Percentiles rank a stretch among this genome's conserved stretches.
Conservation (phyloP, 371 early-diverging fungal species). For the Mortierella sp. region DNA sequence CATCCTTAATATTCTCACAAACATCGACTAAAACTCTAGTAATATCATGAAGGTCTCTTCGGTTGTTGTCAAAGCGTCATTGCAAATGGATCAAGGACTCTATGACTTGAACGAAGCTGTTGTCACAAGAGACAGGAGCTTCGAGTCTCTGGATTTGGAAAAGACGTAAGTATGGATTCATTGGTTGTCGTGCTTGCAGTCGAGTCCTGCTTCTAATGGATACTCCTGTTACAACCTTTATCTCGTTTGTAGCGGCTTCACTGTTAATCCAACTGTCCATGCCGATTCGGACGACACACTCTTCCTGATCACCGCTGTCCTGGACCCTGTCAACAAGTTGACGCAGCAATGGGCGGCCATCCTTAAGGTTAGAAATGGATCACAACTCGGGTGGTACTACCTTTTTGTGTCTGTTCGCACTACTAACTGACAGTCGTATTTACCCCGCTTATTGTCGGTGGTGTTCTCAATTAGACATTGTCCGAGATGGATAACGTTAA, state of each 20-base stretch:
- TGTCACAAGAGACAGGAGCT: constrained; percentile 29
- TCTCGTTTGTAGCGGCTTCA: constrained; percentile 14
- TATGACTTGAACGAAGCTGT: constrained; percentile 43
- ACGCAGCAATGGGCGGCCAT: constrained; percentile 84
- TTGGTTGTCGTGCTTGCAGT: constrained; percentile 13
- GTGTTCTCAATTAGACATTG: constrained; percentile 48
- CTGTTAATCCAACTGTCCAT: constrained; percentile 29
- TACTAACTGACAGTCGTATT: too few relatives aligned
- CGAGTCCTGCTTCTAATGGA: neutral
- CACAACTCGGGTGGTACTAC: too few relatives aligned
- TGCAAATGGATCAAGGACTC: constrained; percentile 35
- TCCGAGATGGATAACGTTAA: constrained; percentile 67
- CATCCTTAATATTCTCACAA: too few relatives aligned
- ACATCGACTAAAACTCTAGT: constrained; percentile 4
- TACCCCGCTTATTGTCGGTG: neutral
- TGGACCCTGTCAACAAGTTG: constrained; percentile 80
- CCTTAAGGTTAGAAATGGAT: constrained; percentile 54
- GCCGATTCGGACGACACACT: constrained; percentile 48
- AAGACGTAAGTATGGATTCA: constrained; percentile 27
- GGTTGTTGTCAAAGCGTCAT: constrained; percentile 13
- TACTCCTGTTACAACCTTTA: neutral
- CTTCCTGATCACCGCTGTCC: constrained; percentile 69
- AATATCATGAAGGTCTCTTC: constrained; percentile 39
- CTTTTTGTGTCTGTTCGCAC: too few relatives aligned
- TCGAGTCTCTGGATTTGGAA: constrained; percentile 23